phyloP scores from a whole-genome alignment of 148 eudicot species.

The Chenopodium formosanum region DNA sequence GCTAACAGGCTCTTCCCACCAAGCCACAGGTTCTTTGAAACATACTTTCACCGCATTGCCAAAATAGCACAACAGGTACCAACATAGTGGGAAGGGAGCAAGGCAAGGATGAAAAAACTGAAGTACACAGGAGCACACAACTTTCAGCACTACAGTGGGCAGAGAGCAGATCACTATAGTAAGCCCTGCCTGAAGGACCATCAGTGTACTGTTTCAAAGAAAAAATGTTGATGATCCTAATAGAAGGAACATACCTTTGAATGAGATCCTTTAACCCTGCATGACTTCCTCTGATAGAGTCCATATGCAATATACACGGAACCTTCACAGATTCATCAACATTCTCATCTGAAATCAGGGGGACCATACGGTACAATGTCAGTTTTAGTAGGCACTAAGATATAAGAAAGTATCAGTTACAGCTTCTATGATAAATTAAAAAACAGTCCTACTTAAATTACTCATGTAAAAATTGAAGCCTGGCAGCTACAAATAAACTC shows the following conservation, averaged over 20 bases:
- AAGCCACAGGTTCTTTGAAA: neutral
- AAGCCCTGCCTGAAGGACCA: neutral
- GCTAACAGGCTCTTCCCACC: neutral
- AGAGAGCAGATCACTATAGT: neutral
- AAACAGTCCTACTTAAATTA: too few relatives aligned
- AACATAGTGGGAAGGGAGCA: neutral
- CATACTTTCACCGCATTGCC: neutral
- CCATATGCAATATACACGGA: constrained; percentile 96
- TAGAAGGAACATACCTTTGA: constrained; percentile 56
- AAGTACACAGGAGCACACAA: neutral
- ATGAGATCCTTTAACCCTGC: constrained; percentile 67
- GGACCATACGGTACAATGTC: too few relatives aligned
- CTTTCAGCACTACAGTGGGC: neutral
- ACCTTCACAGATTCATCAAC: constrained; percentile 45
- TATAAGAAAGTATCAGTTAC: too few relatives aligned
- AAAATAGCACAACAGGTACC: neutral
- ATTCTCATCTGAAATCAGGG: constrained; percentile 43
- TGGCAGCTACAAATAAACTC: too few relatives aligned
- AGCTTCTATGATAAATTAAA: too few relatives aligned
- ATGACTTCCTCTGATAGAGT: constrained; percentile 90
- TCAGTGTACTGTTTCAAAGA: neutral
- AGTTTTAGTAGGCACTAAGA: too few relatives aligned
- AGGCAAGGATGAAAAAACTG: neutral
- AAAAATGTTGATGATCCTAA: neutral
- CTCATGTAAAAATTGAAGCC: too few relatives aligned